Base-by-base conservation (phyloP, 176 grass and related monocot species). In the Oryza australiensis region DNA sequence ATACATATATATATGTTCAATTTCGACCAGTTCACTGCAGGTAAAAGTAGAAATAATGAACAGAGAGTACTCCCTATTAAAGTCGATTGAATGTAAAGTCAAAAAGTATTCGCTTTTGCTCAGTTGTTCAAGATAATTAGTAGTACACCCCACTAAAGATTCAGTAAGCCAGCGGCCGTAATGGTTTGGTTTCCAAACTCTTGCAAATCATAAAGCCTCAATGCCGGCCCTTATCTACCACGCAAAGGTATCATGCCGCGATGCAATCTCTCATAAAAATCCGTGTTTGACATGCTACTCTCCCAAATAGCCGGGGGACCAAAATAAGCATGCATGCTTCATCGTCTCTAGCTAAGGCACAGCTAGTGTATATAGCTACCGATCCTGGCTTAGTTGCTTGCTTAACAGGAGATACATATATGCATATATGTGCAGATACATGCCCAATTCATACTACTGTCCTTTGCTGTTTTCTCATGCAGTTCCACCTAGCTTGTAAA, bases 231-330 rank as follows among this genome's bases (percentile, higher is more conserved):
- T 86, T n/a, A 82, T 86, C 63, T 88, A 63, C 63, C 46, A 46
- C 28, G n/a, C n/a, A n/a, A 22, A 33, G 32, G 68, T 79, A 83
- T 90, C 88, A 83, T 63, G 74, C 35, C 8, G 26, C 24, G 30
- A 37, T 89, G 83, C 72, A 72, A 86, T 42, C 80, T 42, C 80
- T 26, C 83, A 86, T 83, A 90, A 86, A 90, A 90, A 82, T 90
- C 88, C 64, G 88, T 63, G 88, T 67, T 86, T 74, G 84, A 90
- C 88, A 86, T 82, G 79, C 88, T 86, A 86, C 88, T 68, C 88
- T 68, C 34, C 63, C 16, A 68, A 75, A 86, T 90, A 90, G 88
- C 79, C 74, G 29, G 88, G 88, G 88, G 88, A 90, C 88, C 88
- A 77, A 89, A 60, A 42, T 16, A 83, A 83, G 67, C 79, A 77